Percentiles rank a stretch among this genome's conserved stretches.
Evolutionary conservation across 2,329 filamentous ascomycete genomes (phyloP).

Genomic region (Epichloe sp.): DNA sequence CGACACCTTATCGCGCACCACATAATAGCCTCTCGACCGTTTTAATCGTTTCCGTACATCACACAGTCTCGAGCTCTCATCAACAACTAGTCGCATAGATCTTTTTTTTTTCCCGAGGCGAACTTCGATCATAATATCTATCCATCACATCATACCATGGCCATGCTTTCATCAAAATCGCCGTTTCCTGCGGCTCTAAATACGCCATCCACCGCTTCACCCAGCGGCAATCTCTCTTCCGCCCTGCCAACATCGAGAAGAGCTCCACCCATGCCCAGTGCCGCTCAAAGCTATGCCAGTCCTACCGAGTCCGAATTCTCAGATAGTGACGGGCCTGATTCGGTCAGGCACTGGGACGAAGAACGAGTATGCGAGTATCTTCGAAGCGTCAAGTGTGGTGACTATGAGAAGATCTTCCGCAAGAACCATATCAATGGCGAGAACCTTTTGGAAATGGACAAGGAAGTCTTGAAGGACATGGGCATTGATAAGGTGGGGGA

Average conservation of each 20-base stretch:
- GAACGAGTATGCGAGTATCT: slow-evolving; percentile 86
- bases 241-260: slow-evolving; percentile 39
- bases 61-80: neutral
- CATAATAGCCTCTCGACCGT: neutral
- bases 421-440: slow-evolving; percentile 96
- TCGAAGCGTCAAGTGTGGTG: slow-evolving; percentile 77
- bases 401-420: slow-evolving; percentile 83
- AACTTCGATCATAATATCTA: neutral
- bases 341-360: slow-evolving; percentile 80
- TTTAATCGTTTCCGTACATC: neutral
- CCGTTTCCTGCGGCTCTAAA: slow-evolving; percentile 46
- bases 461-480: slow-evolving; percentile 92
- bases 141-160: slow-evolving; percentile 34
- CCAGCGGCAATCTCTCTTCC: slow-evolving; percentile 31
- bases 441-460: slow-evolving; percentile 93
- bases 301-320: slow-evolving; percentile 91
- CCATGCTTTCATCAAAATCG: slow-evolving; percentile 66
- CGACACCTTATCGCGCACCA: neutral
- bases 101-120: no score
- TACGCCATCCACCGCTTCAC: slow-evolving; percentile 30
- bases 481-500: slow-evolving; percentile 97
- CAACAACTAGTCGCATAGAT: neutral
- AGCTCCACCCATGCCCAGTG: slow-evolving; percentile 32
- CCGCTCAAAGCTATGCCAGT: slow-evolving; percentile 54
- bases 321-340: slow-evolving; percentile 62